Evolutionary conservation across 495 filamentous ascomycete genomes (phyloP), one percentile per base, ranked within the genome.

Genomic region (Penicillium paxilli): DNA sequence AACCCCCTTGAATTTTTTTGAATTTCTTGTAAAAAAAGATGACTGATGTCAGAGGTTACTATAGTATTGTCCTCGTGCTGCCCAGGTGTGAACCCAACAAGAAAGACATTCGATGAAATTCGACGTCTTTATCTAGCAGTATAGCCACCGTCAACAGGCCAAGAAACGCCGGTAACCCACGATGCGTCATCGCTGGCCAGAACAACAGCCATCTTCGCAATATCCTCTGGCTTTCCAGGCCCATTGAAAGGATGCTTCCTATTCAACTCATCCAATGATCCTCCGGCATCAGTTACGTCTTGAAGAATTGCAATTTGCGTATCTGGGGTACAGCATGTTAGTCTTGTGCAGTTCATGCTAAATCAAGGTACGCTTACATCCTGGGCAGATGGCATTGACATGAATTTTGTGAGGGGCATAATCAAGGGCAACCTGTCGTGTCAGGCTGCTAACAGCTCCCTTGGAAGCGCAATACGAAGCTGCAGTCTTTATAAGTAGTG

Each of bases 351-450:
- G n/a, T n/a, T n/a, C n/a, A n/a, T n/a, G n/a, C n/a, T n/a, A n/a
- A n/a, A n/a, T n/a, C n/a, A n/a, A n/a, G n/a, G n/a, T n/a, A 9
- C 22, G 67, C 72, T 64, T 69, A 81, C 74, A 80, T 12, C 80
- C 80, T n/a, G 80, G 82, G 52, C 74, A 79, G 11, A 84, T 55
- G 0, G 72, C 74, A 68, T 85, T 84, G 48, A 62, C 65, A 65
- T 83, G 79, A 49, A 85, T 83, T 11, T 70, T 60, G 37, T 82
- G 52, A 16, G 47, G 46, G 2, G 68, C 78, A 63, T 77, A 83
- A 37, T 83, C 80, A 26, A 80, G 37, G 0, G 79, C 80, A 0
- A 77, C 63, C 26, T 72, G 62, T 49, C 72, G 63, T 0, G 81
- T 84, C 4, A 83, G 52, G 5, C 69, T 62, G 19, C 71, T 66